These are phyloP conservation scores for Cryphonectria nitschkei DNA, from an alignment of 2,329 filamentous ascomycete species.

Conservation along the genomic window DNA sequence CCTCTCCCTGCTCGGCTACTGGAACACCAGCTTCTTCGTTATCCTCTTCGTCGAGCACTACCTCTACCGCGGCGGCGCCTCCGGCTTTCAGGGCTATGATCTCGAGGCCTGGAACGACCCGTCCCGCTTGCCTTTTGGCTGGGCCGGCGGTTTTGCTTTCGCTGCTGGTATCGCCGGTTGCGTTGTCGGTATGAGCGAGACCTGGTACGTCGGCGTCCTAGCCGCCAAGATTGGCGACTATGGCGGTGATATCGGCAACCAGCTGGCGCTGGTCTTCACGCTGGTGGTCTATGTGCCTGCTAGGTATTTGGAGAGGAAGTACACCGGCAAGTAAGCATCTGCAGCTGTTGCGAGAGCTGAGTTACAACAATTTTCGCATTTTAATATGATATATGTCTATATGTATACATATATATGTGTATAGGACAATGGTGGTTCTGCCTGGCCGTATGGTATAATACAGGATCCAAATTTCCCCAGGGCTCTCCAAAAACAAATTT, in stretches of 20 bases:
- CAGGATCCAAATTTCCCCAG: not conserved
- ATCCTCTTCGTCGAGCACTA: slow-evolving; percentile 54
- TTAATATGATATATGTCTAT: not conserved
- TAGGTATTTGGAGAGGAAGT: slow-evolving; percentile 52
- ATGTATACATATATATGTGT: not conserved
- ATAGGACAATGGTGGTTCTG: not conserved
- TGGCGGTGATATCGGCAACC: slow-evolving; percentile 56
- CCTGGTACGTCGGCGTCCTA: slow-evolving; percentile 55
- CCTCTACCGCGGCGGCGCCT: slow-evolving; percentile 45
- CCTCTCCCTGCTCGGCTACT: slow-evolving; percentile 53
- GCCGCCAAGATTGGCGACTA: slow-evolving; percentile 46
- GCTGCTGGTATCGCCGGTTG: slow-evolving; percentile 50
- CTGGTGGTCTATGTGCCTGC: slow-evolving; percentile 50
- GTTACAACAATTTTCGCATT: not conserved
- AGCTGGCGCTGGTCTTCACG: slow-evolving; percentile 56
- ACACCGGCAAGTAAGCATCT: slow-evolving; percentile 42
- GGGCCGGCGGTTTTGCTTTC: slow-evolving; percentile 49
- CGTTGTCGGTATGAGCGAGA: slow-evolving; percentile 62
- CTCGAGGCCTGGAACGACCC: slow-evolving; percentile 54
- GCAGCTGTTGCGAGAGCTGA: too few species aligned
- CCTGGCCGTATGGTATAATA: not conserved
- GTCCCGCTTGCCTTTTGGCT: slow-evolving; percentile 46
- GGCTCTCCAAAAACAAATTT: not conserved
- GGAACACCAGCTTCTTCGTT: slow-evolving; percentile 52
- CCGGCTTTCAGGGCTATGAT: slow-evolving; percentile 47